phyloP scores from a whole-genome alignment of 768 basidiomycete species.

The Leucocoprinus birnbaumii region DNA sequence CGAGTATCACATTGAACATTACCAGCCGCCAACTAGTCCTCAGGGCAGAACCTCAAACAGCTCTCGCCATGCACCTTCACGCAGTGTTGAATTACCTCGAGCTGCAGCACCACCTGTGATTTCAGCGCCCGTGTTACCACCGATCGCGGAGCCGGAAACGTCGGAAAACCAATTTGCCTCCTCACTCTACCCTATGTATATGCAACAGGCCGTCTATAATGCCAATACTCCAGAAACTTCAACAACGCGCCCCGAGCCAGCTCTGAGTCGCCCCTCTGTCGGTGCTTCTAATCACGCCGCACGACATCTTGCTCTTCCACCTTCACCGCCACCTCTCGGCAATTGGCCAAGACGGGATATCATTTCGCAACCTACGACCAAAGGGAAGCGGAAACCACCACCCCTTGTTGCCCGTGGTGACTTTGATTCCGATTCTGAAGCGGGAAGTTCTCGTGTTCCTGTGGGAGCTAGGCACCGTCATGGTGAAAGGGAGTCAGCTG shows the following conservation, averaged over 20 bases:
- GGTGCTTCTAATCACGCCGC: slow-evolving; percentile 16
- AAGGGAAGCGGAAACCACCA: slow-evolving; percentile 24
- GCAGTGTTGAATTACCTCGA: neutral
- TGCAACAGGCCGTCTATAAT: slow-evolving; percentile 14
- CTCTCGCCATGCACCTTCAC: neutral
- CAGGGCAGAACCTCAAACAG: neutral
- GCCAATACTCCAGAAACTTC: slow-evolving; percentile 8
- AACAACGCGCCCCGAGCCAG: slow-evolving; percentile 26
- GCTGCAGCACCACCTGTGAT: slow-evolving; percentile 6
- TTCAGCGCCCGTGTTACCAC: neutral
- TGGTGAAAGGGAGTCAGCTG: neutral
- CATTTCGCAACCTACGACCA: slow-evolving; percentile 24
- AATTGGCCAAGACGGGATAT: slow-evolving; percentile 52
- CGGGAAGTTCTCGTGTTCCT: neutral
- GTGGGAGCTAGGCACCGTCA: neutral
- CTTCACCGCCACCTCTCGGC: slow-evolving; percentile 45
- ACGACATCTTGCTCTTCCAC: slow-evolving; percentile 19
- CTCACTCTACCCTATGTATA: slow-evolving; percentile 31
- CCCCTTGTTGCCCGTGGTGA: neutral
- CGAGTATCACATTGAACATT: slow-evolving; percentile 50
- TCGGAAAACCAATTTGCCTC: slow-evolving; percentile 12
- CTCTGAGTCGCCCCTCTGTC: slow-evolving; percentile 20
- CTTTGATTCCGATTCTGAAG: neutral
- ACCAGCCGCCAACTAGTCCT: slow-evolving; percentile 22
- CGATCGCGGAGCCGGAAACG: neutral